A percentile compares a stretch with the other conserved stretches of the same genome.
Conservation (phyloP, 139 green algal genomes). For the Trebouxia sp. region DNA sequence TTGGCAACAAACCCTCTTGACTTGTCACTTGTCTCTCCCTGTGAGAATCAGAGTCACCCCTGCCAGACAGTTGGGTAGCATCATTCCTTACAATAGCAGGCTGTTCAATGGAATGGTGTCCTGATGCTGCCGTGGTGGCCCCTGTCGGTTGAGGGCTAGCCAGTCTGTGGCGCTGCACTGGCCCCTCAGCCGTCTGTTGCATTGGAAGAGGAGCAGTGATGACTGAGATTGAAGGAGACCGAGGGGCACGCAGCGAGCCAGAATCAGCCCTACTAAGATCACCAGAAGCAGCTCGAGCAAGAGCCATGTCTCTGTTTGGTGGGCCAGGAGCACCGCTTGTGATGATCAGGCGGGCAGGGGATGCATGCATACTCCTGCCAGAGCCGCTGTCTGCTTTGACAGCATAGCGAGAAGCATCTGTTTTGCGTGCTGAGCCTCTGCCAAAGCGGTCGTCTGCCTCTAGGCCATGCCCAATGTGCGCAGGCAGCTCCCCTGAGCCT, state of each 20-base stretch:
- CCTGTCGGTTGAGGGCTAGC: background rate
- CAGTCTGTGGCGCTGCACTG: background rate
- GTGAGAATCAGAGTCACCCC: no score
- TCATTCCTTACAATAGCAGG: background rate
- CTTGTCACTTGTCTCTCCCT: no score
- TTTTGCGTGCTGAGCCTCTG: background rate
- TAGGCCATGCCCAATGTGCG: background rate
- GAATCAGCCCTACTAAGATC: background rate
- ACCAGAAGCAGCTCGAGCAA: background rate
- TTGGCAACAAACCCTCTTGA: no score
- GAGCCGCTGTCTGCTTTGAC: background rate
- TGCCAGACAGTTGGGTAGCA: background rate
- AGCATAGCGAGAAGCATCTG: background rate
- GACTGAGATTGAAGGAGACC: background rate
- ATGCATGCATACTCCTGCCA: slow-evolving; percentile 2
- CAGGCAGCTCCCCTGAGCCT: slow-evolving; percentile 17
- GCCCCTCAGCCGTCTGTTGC: background rate
- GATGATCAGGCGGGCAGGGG: slow-evolving; percentile 6
- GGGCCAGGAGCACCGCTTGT: background rate
- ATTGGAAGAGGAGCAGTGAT: background rate
- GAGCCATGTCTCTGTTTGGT: background rate
- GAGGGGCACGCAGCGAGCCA: background rate
- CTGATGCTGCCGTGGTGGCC: background rate
- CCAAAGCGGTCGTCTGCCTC: background rate
- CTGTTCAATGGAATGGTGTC: background rate